Conservation (phyloP, 768 basidiomycete genomes). For the Podaxis sp. region DNA sequence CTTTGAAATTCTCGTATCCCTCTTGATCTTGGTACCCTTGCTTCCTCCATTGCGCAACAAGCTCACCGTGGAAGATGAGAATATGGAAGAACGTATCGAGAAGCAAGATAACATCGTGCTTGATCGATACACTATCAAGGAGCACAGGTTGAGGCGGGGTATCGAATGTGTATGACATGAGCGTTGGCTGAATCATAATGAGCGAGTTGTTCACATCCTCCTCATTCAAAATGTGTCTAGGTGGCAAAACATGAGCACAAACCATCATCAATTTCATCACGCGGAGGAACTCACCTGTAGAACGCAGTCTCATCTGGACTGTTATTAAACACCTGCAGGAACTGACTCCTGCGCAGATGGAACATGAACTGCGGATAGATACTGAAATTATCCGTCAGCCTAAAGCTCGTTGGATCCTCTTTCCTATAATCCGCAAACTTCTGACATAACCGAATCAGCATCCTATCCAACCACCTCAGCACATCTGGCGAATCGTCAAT, state of each 20-base stretch:
- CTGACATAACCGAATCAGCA: conserved; percentile 98
- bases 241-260: neutral
- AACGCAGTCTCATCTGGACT: conserved; percentile 99
- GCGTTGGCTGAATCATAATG: conserved; percentile 99
- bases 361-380: conserved; percentile 99
- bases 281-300: conserved; percentile 66
- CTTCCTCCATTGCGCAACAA: conserved; percentile 96
- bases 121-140: conserved; percentile 96
- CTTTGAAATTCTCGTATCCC: conserved; percentile 98
- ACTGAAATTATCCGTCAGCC: conserved; percentile 92
- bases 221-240: conserved; percentile 89
- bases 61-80: conserved; percentile 98
- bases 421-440: conserved; percentile 99
- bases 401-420: conserved; percentile 94
- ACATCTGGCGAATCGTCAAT: conserved; percentile 98
- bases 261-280: too few species aligned
- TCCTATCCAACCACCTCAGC: conserved; percentile 94
- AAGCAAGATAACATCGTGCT: conserved; percentile 92
- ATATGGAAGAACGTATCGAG: conserved; percentile 99
- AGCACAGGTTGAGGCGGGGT: conserved; percentile 89
- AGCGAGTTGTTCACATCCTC: conserved; percentile 99
- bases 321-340: conserved; percentile 99
- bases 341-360: conserved; percentile 95
- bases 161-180: conserved; percentile 98
- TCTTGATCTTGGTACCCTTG: conserved; percentile 98